Evolutionary conservation across 148 eudicot species (phyloP), one percentile per base, ranked within the genome.

Genomic region (Pouteria glomerata): DNA sequence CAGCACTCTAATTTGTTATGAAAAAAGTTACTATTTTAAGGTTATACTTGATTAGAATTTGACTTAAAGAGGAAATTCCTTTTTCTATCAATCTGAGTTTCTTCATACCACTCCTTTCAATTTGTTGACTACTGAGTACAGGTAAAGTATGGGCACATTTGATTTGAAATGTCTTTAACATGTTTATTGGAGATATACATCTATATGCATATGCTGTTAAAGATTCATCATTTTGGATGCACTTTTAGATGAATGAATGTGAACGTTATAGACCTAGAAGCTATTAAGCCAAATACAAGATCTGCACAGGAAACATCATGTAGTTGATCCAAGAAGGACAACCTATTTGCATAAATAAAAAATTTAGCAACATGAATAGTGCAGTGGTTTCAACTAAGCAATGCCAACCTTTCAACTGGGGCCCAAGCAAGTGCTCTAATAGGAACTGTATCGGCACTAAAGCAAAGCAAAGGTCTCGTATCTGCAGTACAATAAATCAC

Each of bases 371-470:
- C 48, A 21, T 26, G 15, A 26, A 30, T 59, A 60, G 23, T 26
- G 13, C 35, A 60, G 27, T 61, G 19, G 33, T 41, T 62, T n/a
- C n/a, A n/a, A n/a, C 55, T 37, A 13, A 65, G 66, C 37, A 31
- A 51, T 24, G 75, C 88, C 31, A 80, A 91, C 98, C 98, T 92
- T 68, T 82, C 89, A 68, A 31, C 73, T 45, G 96, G 96, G 53
- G 98, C 93, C 98, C 98, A 95, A 65, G 88, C 83, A 74, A 95
- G 89, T 73, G 93, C 72, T 79, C 98, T 86, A 45, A 95, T 91
- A 67, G 96, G 98, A 78, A 77, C 87, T 56, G 90, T 89, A 75
- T 95, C 97, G 24, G 98, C 93, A 69, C 84, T 88, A 76, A 95
- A 91, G 76, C 90, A 86, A 63, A 91, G 85, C 83, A 95, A 76